Evolutionary conservation across 2,329 filamentous ascomycete genomes (phyloP).

Genomic region (Beauveria asiatica): DNA sequence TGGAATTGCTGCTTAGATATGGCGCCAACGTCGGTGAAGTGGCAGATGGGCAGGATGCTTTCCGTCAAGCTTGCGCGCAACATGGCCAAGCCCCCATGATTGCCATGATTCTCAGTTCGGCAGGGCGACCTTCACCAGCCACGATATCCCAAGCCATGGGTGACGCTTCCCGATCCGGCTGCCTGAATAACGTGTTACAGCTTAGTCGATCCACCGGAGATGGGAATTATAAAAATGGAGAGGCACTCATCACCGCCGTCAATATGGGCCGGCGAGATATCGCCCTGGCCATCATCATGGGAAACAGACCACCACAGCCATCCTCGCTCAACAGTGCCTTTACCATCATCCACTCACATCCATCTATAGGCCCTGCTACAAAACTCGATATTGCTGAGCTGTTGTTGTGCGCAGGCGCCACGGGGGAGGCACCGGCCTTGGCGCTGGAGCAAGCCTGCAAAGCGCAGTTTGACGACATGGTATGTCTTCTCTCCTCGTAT

Average conservation of each 20-base stretch:
- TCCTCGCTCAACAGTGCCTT: constrained; percentile 44
- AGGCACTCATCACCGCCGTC: constrained; percentile 44
- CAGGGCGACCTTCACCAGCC: constrained; percentile 34
- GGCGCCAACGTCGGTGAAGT: constrained; percentile 41
- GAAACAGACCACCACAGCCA: constrained; percentile 41
- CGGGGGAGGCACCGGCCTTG: constrained; percentile 39
- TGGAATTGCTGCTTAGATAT: constrained; percentile 40
- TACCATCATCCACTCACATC: constrained; percentile 34
- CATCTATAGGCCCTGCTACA: constrained; percentile 37
- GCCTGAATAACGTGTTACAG: constrained; percentile 39
- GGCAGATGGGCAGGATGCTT: constrained; percentile 43
- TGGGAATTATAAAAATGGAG: constrained; percentile 41
- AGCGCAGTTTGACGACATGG: constrained; percentile 45
- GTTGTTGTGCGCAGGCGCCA: constrained; percentile 49
- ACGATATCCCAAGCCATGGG: constrained; percentile 43
- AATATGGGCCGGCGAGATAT: constrained; percentile 43
- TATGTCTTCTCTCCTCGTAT: constrained; percentile 42
- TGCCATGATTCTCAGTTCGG: constrained; percentile 39
- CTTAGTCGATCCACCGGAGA: constrained; percentile 46
- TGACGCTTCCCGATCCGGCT: constrained; percentile 41
- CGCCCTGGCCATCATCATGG: constrained; percentile 45
- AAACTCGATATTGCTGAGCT: constrained; percentile 46
- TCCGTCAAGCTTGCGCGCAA: constrained; percentile 40
- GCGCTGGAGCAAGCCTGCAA: constrained; percentile 41
- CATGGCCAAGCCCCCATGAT: constrained; percentile 39